Base-by-base conservation (phyloP, 1,139 yeast species). In the Blastobotrys serpentis region DNA sequence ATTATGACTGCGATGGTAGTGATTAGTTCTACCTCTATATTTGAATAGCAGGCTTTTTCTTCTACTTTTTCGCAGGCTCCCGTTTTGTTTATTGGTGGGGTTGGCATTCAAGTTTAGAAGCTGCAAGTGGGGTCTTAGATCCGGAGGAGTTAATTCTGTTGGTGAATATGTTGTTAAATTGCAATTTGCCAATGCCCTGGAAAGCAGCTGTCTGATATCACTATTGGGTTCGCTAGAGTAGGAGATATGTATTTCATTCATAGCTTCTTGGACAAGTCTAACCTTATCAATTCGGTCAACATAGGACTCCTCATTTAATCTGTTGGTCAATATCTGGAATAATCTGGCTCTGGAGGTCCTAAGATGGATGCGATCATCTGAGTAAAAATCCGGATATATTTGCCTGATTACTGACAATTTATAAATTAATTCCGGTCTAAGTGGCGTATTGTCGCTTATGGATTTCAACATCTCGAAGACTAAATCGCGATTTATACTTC, bases 391-490 rank as follows among this genome's bases (percentile, higher is more conserved):
- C 11, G 44, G 29, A 34, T 40, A 25, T 18, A 39, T 22, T 26
- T 29, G 34, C 21, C 47, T 23, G 32, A 48, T 33, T 33, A 36
- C 37, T 7, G 44, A 19, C 11, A 48, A 30, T 26, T 48, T 48
- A 18, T 41, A 36, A 6, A 44, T 41, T 32, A 52, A 29, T 11
- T 51, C 56, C 11, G 39, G 26, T 22, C 44, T 45, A 6, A 56
- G 40, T 5, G 53, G 51, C 3, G 50, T 42, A 5, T 25, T 38
- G 11, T 39, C 16, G 11, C 59, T 30, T 16, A 62, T 59, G 2
- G 49, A 16, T 22, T 52, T 51, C n/a, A 59, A 49, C 2, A 63
- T 53, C 2, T 51, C 50, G 36, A 51, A 59, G 1, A 64, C 63
- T 6, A 48, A 38, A 1, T 48, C 48, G 23, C 51, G 40, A 19